Evolutionary conservation across 2,329 filamentous ascomycete genomes (phyloP).

Genomic region (Sporothrix dimorphospora): DNA sequence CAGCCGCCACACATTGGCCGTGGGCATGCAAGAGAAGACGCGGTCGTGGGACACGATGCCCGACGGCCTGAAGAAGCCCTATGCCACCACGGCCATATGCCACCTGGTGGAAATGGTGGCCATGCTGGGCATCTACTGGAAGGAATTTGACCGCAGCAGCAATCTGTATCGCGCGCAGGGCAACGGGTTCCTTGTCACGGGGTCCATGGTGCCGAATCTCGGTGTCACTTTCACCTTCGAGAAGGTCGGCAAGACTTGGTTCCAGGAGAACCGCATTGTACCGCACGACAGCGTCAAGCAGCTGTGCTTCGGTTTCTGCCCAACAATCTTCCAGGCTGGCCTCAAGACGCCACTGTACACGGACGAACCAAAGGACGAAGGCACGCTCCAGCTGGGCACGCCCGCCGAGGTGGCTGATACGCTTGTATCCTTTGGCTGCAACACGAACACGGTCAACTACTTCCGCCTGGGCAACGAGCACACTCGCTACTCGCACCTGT

Average conservation of each 20-base stretch:
- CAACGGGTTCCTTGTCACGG: conserved; percentile 57
- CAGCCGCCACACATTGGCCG: conserved; percentile 46
- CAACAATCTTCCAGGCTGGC: conserved; percentile 54
- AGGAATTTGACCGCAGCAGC: conserved; percentile 57
- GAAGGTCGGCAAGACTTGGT: conserved; percentile 52
- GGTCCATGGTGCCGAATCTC: conserved; percentile 51
- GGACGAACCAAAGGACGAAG: conserved; percentile 49
- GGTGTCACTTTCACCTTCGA: conserved; percentile 60
- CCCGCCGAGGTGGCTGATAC: conserved; percentile 55
- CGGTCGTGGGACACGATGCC: conserved; percentile 58
- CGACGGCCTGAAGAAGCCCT: conserved; percentile 50
- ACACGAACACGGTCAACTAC: conserved; percentile 54
- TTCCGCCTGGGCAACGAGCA: conserved; percentile 43
- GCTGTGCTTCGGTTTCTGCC: conserved; percentile 59
- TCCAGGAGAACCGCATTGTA: conserved; percentile 55
- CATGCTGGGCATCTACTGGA: conserved; percentile 60
- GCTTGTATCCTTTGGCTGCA: conserved; percentile 58
- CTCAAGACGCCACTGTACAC: conserved; percentile 39
- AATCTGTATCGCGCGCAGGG: conserved; percentile 59
- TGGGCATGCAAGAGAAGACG: conserved; percentile 51
- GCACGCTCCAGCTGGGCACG: conserved; percentile 53
- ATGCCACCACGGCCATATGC: conserved; percentile 57
- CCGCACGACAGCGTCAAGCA: conserved; percentile 58
- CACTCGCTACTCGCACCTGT: conserved; percentile 51
- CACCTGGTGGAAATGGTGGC: conserved; percentile 58